These are phyloP conservation scores for Cladophialophora yegresii DNA, from an alignment of 2,329 filamentous ascomycete species.

Conservation along the genomic window DNA sequence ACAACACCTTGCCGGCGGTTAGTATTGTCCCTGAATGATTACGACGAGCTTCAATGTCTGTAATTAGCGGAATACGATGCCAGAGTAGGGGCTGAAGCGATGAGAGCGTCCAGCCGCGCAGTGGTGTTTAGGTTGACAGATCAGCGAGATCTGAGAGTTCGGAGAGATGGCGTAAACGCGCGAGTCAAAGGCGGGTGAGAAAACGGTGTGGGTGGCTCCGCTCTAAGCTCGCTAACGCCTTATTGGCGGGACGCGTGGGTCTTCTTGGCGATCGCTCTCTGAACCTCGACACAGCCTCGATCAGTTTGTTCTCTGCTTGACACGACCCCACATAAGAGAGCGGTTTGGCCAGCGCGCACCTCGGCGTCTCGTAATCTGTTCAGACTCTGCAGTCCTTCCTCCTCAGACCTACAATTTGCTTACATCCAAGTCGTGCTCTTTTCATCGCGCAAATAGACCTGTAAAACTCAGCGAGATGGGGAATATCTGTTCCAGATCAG, in stretches of 20 bases:
- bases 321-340: not conserved
- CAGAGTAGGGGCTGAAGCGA: not conserved
- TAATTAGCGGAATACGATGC: not conserved
- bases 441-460: not conserved
- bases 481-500: constrained; percentile 77
- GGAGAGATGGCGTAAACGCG: not conserved
- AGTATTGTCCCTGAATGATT: not conserved
- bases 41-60: not conserved
- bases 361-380: not conserved
- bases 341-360: not conserved
- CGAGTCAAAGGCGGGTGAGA: not conserved
- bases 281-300: not conserved
- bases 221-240: not conserved
- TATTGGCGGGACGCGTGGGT: not conserved
- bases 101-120: not conserved
- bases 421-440: not conserved
- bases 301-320: not conserved
- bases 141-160: not conserved
- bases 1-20: not conserved
- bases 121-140: not conserved
- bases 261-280: not conserved
- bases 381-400: not conserved
- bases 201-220: not conserved
- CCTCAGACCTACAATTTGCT: not conserved
- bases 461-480: constrained; percentile 66